Evolutionary conservation across 352 stramenopile species (phyloP).

Genomic region (Saprolegnia diclina): DNA sequence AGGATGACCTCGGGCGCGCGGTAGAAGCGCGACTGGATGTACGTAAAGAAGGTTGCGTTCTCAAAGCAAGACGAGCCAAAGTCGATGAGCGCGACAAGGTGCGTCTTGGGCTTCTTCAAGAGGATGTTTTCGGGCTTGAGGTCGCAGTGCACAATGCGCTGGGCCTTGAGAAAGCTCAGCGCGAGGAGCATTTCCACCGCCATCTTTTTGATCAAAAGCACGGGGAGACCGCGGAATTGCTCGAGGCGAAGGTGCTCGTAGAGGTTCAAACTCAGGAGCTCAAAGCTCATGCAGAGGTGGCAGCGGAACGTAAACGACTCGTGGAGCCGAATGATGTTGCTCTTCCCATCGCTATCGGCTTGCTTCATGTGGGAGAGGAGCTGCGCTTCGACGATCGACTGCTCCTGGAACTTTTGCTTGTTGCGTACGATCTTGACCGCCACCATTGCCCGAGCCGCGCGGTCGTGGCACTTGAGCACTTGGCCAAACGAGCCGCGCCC

Average conservation of each 20-base stretch:
- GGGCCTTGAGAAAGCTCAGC: conserved; percentile 63
- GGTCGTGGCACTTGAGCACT: conserved; percentile 93
- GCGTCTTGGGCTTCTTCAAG: conserved; percentile 71
- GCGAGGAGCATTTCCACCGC: conserved; percentile 83
- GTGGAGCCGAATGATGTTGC: conserved; percentile 88
- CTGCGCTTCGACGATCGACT: conserved; percentile 94
- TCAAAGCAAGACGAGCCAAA: conserved; percentile 95
- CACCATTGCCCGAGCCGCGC: conserved; percentile 77
- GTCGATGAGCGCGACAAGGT: conserved; percentile 95
- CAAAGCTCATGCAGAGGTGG: conserved; percentile 96
- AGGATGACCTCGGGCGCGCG: conserved; percentile 96
- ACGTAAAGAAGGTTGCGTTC: conserved; percentile 90
- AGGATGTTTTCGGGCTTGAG: conserved; percentile 98
- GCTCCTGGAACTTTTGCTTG: conserved; percentile 92
- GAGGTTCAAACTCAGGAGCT: conserved; percentile 93
- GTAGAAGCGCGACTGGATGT: conserved; percentile 98
- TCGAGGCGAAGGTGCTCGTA: conserved; percentile 96
- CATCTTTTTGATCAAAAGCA: conserved; percentile 84
- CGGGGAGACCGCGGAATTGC: conserved; percentile 92
- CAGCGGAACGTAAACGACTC: conserved; percentile 91
- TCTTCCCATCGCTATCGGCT: conserved; percentile 57
- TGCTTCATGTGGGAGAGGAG: conserved; percentile 82
- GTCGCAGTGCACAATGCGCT: conserved; percentile 95
- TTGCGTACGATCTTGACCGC: conserved; percentile 99
- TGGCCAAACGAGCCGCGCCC: conserved; percentile 98